Conservation (phyloP, 2,329 filamentous ascomycete genomes). For the Amphichorda felina region DNA sequence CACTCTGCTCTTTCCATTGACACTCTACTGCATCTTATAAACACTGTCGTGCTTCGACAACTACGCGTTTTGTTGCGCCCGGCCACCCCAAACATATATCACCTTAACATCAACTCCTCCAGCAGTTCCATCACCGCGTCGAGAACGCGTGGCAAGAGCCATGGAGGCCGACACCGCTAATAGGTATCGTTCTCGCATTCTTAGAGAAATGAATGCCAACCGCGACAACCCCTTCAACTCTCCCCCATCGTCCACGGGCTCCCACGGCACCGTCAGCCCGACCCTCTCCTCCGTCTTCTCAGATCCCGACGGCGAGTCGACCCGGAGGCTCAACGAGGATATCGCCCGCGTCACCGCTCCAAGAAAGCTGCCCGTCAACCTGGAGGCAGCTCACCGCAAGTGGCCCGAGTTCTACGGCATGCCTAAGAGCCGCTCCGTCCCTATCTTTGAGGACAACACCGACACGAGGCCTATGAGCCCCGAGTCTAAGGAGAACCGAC, state of each 20-base stretch:
- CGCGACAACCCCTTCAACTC: slow-evolving; percentile 46
- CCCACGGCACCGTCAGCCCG: slow-evolving; percentile 43
- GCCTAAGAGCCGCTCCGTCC: slow-evolving; percentile 18
- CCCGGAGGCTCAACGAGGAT: slow-evolving; percentile 35
- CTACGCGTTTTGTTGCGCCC: neutral
- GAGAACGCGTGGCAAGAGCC: slow-evolving; percentile 12
- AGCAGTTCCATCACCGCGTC: slow-evolving; percentile 5
- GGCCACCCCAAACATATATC: no score
- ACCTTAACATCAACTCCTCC: neutral
- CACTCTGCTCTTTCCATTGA: neutral
- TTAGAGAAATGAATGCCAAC: slow-evolving; percentile 39
- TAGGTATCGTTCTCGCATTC: slow-evolving; percentile 34
- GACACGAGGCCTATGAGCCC: slow-evolving; percentile 22
- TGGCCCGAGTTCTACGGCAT: slow-evolving; percentile 39
- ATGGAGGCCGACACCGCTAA: slow-evolving; percentile 29
- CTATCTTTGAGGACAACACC: slow-evolving; percentile 15
- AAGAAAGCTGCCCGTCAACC: slow-evolving; percentile 27
- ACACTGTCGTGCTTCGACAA: neutral
- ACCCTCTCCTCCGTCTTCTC: slow-evolving; percentile 41
- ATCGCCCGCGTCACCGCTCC: slow-evolving; percentile 29
- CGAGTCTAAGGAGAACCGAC: slow-evolving; percentile 33
- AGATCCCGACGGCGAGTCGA: slow-evolving; percentile 41
- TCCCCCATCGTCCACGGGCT: slow-evolving; percentile 44
- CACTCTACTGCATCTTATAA: neutral
- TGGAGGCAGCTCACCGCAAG: slow-evolving; percentile 33